Evolutionary conservation across 768 basidiomycete species (phyloP), one percentile per base, ranked within the genome.

Genomic region (Rhodotorula taiwanensis): DNA sequence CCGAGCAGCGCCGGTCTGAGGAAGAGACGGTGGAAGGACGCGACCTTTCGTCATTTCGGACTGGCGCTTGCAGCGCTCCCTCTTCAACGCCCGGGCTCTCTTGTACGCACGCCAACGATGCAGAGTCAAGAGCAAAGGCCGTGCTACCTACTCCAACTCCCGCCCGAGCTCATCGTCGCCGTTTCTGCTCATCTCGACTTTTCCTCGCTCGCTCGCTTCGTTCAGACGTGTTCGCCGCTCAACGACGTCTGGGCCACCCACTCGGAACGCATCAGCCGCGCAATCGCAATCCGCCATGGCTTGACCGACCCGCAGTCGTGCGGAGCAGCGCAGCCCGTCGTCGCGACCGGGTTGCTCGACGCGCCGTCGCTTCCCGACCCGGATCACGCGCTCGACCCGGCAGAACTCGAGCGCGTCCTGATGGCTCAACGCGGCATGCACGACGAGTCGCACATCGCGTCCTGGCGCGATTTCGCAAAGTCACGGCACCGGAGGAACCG

Each of bases 171-270:
- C 16, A 6, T 27, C 27, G 39, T 49, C 42, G 3, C 7, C 23
- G 21, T 59, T 42, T 31, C 51, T n/a, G 20, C 42, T 7, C 34
- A 45, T 42, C 34, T 59, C 43, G 55, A 55, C 58, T 42, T 65
- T 15, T 34, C 50, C 34, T 25, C 64, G 3, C 58, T 65, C 36
- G 25, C 50, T 23, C 11, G 11, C 16, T 5, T 31, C 36, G 5
- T 52, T n/a, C 49, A 20, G 27, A 5, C 50, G 10, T 39, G 43
- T 25, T 55, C 58, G 10, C 23, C 49, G 23, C 47, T 60, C 53
- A 44, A 33, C 44, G n/a, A 33, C 42, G 43, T 52, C 27, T 60
- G 39, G 48, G 30, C 20, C 21, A 15, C 10, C 39, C 51, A 52
- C 50, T 11, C 33, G 3, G 30, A 55, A 4, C 50, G 51, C 49